Base-by-base conservation (phyloP, 2,329 filamentous ascomycete species). In the Graphilbum fragrans region DNA sequence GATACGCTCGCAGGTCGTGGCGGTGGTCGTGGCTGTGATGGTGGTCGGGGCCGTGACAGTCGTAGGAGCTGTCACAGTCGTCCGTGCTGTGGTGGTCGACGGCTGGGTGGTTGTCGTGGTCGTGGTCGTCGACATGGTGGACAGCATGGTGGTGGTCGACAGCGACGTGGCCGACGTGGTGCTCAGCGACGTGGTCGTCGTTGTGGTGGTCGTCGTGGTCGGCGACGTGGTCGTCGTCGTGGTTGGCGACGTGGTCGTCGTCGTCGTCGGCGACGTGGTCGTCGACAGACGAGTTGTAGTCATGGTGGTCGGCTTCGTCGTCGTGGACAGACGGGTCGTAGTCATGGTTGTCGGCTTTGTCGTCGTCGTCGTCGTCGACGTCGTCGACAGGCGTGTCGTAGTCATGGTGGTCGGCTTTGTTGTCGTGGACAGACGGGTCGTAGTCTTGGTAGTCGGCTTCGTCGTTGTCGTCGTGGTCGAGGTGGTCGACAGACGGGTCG, bases 221-320 rank as follows among this genome's bases (percentile, higher is more conserved):
- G 33, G 18, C 33, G 5, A 7, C 8, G 34, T 21, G 14, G 50
- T 50, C 14, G 50, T 49, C 7, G 49, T 50, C 23, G 42, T 42
- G n/a, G 41, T 33, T 31, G 39, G 41, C 3, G 35, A 35, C 20
- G 45, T 20, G 6, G 46, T 44, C 11, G 47, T 41, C 16, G 38
- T 42, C n/a, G 45, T 35, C 37, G 41, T 37, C 32, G 32, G 49
- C 32, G 7, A 9, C 18, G 32, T 34, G 14, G 32, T 34, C 7
- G 32, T 18, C 19, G 12, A 8, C 34, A 17, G 16, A 14, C 29
- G 29, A 19, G 32, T 34, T 6, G 32, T 34, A 6, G 32, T 34
- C 11, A 17, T 34, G 14, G 32, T 18, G 4, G 10, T 34, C 17
- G 32, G 10, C 32, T 5, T 18, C 4, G 32, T 34, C 6, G 32